Conservation (phyloP, 768 basidiomycete species). For the Termitomyces sp. region DNA sequence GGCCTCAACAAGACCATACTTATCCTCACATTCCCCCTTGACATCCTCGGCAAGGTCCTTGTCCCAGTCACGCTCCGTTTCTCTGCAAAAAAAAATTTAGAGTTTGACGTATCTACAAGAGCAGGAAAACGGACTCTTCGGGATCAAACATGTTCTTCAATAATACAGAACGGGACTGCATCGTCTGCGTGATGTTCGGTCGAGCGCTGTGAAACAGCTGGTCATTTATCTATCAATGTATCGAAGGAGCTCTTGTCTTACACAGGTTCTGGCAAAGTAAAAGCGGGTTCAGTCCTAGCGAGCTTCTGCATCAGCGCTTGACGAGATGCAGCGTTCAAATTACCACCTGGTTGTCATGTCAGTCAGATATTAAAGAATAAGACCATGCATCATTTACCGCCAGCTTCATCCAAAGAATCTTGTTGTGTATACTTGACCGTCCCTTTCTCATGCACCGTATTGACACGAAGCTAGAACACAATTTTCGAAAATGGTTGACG, state of each 20-base stretch:
- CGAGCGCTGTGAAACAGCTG: constrained; percentile 45
- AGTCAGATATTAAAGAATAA: background rate
- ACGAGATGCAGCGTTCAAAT: constrained; percentile 96
- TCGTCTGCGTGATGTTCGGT: constrained; percentile 77
- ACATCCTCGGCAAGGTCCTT: constrained; percentile 95
- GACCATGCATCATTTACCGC: constrained; percentile 48
- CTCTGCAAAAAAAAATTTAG: constrained; percentile 42
- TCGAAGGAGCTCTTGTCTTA: constrained; percentile 31
- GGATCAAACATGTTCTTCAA: constrained; percentile 96
- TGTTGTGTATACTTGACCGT: constrained; percentile 69
- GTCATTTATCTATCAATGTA: constrained; percentile 11
- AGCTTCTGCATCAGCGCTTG: constrained; percentile 99
- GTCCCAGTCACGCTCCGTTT: constrained; percentile 96
- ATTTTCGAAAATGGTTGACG: background rate
- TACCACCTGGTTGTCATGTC: constrained; percentile 62
- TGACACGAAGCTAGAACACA: constrained; percentile 72
- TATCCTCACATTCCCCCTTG: constrained; percentile 87
- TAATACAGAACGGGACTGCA: constrained; percentile 87
- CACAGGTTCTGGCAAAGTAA: constrained; percentile 57
- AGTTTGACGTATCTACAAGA: background rate
- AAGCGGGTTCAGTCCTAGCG: constrained; percentile 82
- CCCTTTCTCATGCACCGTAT: constrained; percentile 91
- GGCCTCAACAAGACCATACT: constrained; percentile 83
- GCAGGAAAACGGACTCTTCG: constrained; percentile 70
- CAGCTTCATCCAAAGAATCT: constrained; percentile 85